Percentiles rank a stretch among this genome's conserved stretches.
These are phyloP conservation scores for Artemisia argyi DNA, from an alignment of 129 eudicot species.

Conservation along the genomic window DNA sequence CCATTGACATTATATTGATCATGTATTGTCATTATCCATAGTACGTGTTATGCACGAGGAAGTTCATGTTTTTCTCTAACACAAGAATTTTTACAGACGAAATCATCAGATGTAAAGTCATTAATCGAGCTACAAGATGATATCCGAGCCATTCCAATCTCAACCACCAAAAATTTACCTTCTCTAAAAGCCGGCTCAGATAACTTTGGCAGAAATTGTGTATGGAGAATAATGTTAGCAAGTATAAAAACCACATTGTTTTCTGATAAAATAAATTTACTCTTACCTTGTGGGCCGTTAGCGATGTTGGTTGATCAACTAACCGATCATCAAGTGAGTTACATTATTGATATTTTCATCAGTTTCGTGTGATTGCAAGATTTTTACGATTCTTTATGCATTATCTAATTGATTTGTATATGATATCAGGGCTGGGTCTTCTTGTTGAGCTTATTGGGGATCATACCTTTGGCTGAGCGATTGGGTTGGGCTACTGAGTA, in stretches of 20 bases:
- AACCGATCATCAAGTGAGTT: constrained; percentile 52
- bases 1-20: neutral
- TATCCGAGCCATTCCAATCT: constrained; percentile 32
- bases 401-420: constrained; percentile 5
- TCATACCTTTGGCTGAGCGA: constrained; percentile 92
- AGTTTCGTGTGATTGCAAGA: neutral
- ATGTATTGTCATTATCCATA: neutral
- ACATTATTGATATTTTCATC: neutral
- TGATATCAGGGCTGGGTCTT: constrained; percentile 79
- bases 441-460: constrained; percentile 85
- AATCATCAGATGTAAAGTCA: constrained; percentile 40
- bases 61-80: constrained; percentile 11
- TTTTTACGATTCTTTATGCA: neutral
- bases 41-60: neutral
- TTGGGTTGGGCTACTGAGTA: constrained; percentile 92
- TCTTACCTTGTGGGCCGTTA: constrained; percentile 65
- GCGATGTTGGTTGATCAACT: constrained; percentile 57
- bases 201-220: constrained; percentile 25
- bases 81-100: constrained; percentile 41
- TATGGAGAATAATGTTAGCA: constrained; percentile 27
- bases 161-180: constrained; percentile 30
- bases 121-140: constrained; percentile 37
- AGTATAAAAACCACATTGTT: constrained; percentile 49
- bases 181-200: constrained; percentile 31
- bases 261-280: constrained; percentile 61